A percentile compares a stretch with the other conserved stretches of the same genome.
Evolutionary conservation across 306 rosid genomes (phyloP).

Genomic region (Trichosanthes cucumerina): DNA sequence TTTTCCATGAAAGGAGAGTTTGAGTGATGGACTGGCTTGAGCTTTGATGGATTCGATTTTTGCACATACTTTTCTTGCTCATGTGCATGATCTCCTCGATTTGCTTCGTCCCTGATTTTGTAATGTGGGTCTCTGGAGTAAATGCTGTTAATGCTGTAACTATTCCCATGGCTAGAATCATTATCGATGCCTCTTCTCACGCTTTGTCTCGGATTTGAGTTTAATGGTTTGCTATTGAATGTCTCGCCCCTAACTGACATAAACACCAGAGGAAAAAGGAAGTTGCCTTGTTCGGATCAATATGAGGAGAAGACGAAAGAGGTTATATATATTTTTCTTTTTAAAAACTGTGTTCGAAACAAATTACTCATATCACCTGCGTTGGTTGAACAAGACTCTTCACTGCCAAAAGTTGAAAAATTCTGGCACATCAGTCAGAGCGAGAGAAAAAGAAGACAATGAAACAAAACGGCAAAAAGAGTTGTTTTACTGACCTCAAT

Average conservation of each 20-base stretch:
- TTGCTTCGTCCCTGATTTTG: constrained; percentile 1
- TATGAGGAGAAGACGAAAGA: background rate
- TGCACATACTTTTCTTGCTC: constrained; percentile 20
- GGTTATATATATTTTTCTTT: too few relatives aligned
- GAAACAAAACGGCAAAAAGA: constrained; percentile 9
- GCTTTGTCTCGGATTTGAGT: constrained; percentile 27
- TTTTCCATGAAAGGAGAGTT: constrained; percentile 31
- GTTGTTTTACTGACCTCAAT: constrained; percentile 40
- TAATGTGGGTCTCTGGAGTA: constrained; percentile 10
- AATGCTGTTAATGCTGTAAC: constrained; percentile 16
- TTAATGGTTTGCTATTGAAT: constrained; percentile 26
- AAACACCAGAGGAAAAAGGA: constrained; percentile 2
- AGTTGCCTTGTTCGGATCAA: background rate
- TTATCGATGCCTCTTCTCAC: constrained; percentile 31
- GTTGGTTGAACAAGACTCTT: constrained; percentile 75
- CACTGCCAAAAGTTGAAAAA: constrained; percentile 40
- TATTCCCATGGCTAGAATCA: constrained; percentile 28
- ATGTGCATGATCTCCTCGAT: constrained; percentile 2
- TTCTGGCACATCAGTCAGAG: constrained; percentile 11
- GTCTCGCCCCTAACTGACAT: constrained; percentile 49
- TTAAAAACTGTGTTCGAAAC: background rate
- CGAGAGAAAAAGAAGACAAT: background rate
- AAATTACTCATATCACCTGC: constrained; percentile 42
- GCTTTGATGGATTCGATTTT: constrained; percentile 28
- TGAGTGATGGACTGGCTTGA: constrained; percentile 32